Evolutionary conservation across 179 eudicot genomes (phyloP).

Genomic region (Monotropa hypopitys): DNA sequence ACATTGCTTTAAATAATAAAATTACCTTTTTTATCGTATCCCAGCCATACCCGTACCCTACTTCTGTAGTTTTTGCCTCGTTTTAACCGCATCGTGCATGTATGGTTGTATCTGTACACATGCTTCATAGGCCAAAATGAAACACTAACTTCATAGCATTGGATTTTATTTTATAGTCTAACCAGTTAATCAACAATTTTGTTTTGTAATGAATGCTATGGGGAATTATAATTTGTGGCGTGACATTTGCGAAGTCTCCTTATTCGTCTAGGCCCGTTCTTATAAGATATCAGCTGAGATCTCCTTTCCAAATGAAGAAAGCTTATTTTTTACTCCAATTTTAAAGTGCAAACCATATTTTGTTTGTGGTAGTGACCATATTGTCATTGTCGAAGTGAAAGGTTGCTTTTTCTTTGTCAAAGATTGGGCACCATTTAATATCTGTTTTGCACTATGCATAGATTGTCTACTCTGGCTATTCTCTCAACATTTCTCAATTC

Average conservation of each 20-base stretch:
- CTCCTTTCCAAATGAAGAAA: background rate
- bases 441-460: background rate
- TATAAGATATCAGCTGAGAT: background rate
- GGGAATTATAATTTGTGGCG: background rate
- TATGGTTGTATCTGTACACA: background rate
- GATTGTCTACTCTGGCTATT: background rate
- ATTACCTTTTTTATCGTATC: background rate
- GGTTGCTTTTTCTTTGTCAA: constrained; percentile 1
- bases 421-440: background rate
- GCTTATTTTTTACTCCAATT: background rate
- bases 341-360: background rate
- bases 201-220: background rate
- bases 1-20: background rate
- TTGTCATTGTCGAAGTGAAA: background rate
- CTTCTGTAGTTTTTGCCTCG: background rate
- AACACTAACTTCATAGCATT: background rate
- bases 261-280: background rate
- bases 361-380: background rate
- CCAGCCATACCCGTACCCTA: background rate
- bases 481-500: background rate
- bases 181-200: background rate
- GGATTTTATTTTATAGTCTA: background rate
- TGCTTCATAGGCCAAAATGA: background rate
- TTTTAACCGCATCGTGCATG: background rate
- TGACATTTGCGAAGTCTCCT: background rate